Base-by-base conservation (phyloP, 2,329 filamentous ascomycete genomes). In the Epichloe uncinata region DNA sequence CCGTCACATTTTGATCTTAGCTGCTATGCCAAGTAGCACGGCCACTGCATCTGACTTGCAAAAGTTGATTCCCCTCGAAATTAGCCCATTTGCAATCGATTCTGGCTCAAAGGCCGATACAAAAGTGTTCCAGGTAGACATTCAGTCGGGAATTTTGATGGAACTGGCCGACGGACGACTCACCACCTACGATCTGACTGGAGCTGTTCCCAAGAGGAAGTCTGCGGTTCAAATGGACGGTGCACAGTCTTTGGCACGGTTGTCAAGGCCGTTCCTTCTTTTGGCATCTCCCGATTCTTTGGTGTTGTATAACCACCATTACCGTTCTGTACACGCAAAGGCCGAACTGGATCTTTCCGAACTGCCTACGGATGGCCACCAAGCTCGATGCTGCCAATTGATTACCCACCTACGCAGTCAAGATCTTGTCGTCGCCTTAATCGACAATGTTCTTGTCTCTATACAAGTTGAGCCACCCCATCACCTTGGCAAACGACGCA, bases 301-400 rank as follows among this genome's bases (percentile, higher is more conserved):
- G 40, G 73, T 70, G 41, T 70, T 87, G 13, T 85, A 84, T 61
- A 87, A 88, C 63, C 78, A 83, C 35, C 78, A 82, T 52, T 89
- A 81, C 61, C 76, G 70, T 33, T 80, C 78, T 7, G 61, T 79
- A n/a, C 78, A 81, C 56, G 74, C 74, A 34, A 73, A 71, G 12
- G 61, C 71, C 5, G 54, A 66, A 2, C 54, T 75, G 46, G 68
- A 77, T 46, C 56, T 73, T n/a, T 69, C 69, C 0, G 65, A 65
- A n/a, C 59, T 69, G 45, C 59, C 62, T 42, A 33, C 62, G 53
- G 63, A 70, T 60, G 58, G 56, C 60, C 58, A 70, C 61, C 56
- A 56, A 13, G 58, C 61, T 4, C 62, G 51, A 16, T 57, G 59
- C 22, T 75, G 70, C 53, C 66, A 72, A 5, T 66, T 82, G n/a